These are phyloP conservation scores for Starmerella riodocensis DNA, from an alignment of 805 yeast species.

Conservation along the genomic window DNA sequence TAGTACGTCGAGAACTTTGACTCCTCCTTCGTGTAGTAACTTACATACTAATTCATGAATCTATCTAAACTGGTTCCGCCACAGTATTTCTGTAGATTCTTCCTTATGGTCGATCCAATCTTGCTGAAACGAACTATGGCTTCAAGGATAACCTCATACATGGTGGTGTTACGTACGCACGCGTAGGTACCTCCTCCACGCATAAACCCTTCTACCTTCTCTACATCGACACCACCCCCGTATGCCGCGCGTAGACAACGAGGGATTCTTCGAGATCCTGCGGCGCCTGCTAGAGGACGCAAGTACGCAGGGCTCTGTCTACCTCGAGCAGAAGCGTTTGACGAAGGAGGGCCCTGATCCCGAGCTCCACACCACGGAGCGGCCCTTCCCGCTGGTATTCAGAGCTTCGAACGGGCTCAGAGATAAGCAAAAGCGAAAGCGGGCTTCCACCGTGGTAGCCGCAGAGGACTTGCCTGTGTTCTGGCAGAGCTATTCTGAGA, in stretches of 20 bases:
- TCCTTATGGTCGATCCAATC: too few species aligned
- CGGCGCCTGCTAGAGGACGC: constrained; percentile 22
- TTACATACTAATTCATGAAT: too few species aligned
- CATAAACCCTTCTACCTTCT: not conserved
- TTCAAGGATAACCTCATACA: too few species aligned
- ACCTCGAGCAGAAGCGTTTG: constrained; percentile 28
- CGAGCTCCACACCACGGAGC: constrained; percentile 15
- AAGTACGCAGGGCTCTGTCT: constrained; percentile 27
- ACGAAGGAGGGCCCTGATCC: constrained; percentile 18
- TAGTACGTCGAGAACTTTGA: too few species aligned
- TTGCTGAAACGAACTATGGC: too few species aligned
- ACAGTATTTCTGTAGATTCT: too few species aligned
- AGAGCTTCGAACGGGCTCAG: constrained; percentile 50
- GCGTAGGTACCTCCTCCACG: not conserved
- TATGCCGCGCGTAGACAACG: constrained; percentile 19
- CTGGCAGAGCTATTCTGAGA: constrained; percentile 63
- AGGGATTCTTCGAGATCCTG: constrained; percentile 25
- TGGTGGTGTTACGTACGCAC: not conserved
- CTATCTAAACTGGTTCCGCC: too few species aligned
- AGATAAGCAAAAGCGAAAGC: constrained; percentile 39
- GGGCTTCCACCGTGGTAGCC: constrained; percentile 60
- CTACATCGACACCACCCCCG: not conserved
- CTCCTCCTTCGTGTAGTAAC: too few species aligned
- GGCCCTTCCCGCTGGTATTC: constrained; percentile 48
- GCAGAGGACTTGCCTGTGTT: constrained; percentile 49